These are phyloP conservation scores for Stephania cephalantha DNA, from an alignment of 164 flowering plant species.

Conservation along the genomic window DNA sequence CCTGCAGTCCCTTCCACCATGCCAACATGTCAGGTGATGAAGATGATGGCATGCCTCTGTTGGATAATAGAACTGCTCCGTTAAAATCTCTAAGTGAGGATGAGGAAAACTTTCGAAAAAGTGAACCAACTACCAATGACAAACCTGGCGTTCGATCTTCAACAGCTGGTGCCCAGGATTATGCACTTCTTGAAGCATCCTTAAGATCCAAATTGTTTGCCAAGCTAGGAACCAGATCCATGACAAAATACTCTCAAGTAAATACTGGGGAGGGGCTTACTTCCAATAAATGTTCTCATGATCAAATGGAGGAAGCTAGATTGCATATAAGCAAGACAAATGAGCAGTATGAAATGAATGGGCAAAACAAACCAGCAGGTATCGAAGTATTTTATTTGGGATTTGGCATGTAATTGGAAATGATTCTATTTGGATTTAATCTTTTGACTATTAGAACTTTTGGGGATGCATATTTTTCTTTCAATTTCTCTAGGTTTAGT, in stretches of 20 bases:
- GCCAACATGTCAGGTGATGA: slow-evolving; percentile 41
- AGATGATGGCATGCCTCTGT: slow-evolving; percentile 36
- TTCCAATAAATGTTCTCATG: slow-evolving; percentile 23
- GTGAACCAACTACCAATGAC: slow-evolving; percentile 14
- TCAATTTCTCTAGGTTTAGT: neutral
- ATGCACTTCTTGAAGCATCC: slow-evolving; percentile 63
- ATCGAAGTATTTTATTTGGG: slow-evolving; percentile 20
- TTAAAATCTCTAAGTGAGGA: slow-evolving; percentile 17
- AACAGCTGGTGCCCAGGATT: slow-evolving; percentile 29
- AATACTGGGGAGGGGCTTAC: slow-evolving; percentile 16
- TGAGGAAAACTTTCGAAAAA: slow-evolving; percentile 19
- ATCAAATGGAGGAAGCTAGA: slow-evolving; percentile 28
- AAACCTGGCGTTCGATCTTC: slow-evolving; percentile 11
- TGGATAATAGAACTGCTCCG: slow-evolving; percentile 24
- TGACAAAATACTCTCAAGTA: slow-evolving; percentile 19
- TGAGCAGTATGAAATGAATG: slow-evolving; percentile 17
- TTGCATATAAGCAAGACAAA: slow-evolving; percentile 17
- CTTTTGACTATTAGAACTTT: neutral
- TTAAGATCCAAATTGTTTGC: slow-evolving; percentile 73
- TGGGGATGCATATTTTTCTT: neutral
- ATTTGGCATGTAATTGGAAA: neutral
- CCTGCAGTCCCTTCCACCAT: slow-evolving; percentile 34
- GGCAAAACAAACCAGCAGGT: slow-evolving; percentile 22
- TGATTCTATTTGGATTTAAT: neutral
- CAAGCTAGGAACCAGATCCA: slow-evolving; percentile 36